Evolutionary conservation across 345 rosid species (phyloP), one percentile per base, ranked within the genome.

Genomic region (Euphorbia lathyris): DNA sequence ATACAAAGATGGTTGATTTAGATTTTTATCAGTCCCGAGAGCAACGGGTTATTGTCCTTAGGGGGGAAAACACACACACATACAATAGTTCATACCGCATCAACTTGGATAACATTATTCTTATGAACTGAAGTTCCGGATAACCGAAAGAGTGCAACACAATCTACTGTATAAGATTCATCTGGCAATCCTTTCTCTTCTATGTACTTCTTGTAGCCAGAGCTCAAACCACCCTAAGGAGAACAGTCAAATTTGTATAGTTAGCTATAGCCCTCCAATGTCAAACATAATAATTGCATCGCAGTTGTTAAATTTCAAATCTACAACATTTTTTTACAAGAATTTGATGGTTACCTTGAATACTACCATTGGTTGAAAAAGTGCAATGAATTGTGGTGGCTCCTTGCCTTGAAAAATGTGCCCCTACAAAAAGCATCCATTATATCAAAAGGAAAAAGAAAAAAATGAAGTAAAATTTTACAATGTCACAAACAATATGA

Each of bases 371-470:
- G 91, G 97, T 73, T 89, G 96, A 76, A 92, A 92, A 65, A 96
- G 91, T 19, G 99, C 93, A 73, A 92, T 52, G 68, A 96, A 92
- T 42, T 96, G 99, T 19, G 97, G 95, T 58, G 98, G 97, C 82
- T 96, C 99, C 81, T 87, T 96, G 66, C 89, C 97, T 86, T 96
- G 91, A 72, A 79, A 90, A 74, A 96, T 82, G 61, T 87, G 86
- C 69, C 90, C 96, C 99, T 96, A 85, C 59, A 76, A 74, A 75
- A 76, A 75, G 61, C 69, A 72, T 20, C 43, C 70, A 69, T 82
- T 61, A 85, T 36, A 65, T 63, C 63, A 66, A 32, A 58, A 72
- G 59, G 52, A 55, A 45, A 12, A 14, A 14, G 11, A 12, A 45
- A 6, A 40, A 5, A 2, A 32, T 32, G 61, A 50, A 40, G 62